These are phyloP conservation scores for Fusarium brachygibbosum DNA, from an alignment of 2,329 filamentous ascomycete genomes.

Conservation along the genomic window DNA sequence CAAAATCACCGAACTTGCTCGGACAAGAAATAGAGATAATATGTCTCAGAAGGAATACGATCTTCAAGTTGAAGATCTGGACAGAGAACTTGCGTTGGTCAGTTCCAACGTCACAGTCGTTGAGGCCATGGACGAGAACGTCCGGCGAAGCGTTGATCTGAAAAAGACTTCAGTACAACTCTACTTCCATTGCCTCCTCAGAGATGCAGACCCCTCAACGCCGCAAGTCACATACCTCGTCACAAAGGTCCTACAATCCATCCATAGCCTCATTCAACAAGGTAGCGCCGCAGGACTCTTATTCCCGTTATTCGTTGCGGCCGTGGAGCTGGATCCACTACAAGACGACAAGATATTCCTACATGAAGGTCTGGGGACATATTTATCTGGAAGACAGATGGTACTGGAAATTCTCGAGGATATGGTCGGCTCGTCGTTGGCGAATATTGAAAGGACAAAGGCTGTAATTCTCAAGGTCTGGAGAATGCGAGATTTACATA, in stretches of 20 bases:
- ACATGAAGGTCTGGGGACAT: neutral
- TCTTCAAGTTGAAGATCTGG: constrained; percentile 7
- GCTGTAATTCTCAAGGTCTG: constrained; percentile 63
- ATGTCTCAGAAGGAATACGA: constrained; percentile 10
- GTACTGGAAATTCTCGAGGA: constrained; percentile 47
- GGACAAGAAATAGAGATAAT: constrained; percentile 41
- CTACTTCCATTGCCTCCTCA: constrained; percentile 61
- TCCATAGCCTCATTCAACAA: constrained; percentile 24
- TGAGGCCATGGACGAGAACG: constrained; percentile 24
- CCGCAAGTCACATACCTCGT: constrained; percentile 19
- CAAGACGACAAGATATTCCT: constrained; percentile 24
- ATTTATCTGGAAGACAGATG: constrained; percentile 32
- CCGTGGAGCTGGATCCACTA: constrained; percentile 40
- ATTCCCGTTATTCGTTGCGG: constrained; percentile 43
- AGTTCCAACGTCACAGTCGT: constrained; percentile 6
- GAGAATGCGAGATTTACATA: constrained; percentile 57
- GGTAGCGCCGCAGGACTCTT: constrained; percentile 40
- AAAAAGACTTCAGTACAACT: constrained; percentile 58
- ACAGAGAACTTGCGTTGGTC: constrained; percentile 1
- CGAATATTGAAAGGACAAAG: constrained; percentile 59
- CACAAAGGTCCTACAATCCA: constrained; percentile 19
- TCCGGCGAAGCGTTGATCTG: constrained; percentile 49
- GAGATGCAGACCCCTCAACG: constrained; percentile 57
- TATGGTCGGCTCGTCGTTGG: constrained; percentile 57
- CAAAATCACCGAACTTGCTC: constrained; percentile 62